Base-by-base conservation (phyloP, 1,284 basidiomycete species). In the Cystobasidium sp. region DNA sequence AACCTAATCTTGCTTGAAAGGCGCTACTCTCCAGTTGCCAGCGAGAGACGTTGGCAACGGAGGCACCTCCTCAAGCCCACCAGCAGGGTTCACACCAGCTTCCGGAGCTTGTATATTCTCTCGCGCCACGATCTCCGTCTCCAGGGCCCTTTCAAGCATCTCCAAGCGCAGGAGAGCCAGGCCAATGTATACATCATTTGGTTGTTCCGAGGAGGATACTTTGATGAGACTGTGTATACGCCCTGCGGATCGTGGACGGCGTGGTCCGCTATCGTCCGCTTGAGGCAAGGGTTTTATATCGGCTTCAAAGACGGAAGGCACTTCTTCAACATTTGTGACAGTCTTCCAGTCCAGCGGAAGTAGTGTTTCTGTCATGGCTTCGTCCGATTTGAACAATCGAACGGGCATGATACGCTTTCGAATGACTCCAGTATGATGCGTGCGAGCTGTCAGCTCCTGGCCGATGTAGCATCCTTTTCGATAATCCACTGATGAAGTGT, bases 381-480 rank as follows among this genome's bases (percentile, higher is more conserved):
- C 78, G 0, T 76, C 77, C 31, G 76, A 64, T 8, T 76, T 56
- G 56, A 75, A 80, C 6, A 92, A 82, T 6, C 85, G 80, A 0
- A 97, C 87, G 2, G 95, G 94, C 8, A 96, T 84, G 59, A 96
- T 90, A 20, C 97, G 89, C 83, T 99, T 99, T 73, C 97, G 87
- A 37, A 97, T 86, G 16, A 92, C 88, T 7, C 97, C 97, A 0
- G 92, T 97, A 81, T 97, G 94, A 82, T 97, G 96, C 24, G 96
- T 98, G 41, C 97, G 88, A 1, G 97, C 95, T 0, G 96, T 98
- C 52, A 99, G 85, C 80, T 99, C 97, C 84, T 99, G 97, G 3
- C 97, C 97, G 1, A 99, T 89, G 81, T 98, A 99, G 82, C 97
- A 99, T 6, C 97, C 97, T 84, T 99, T 99, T 63, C 92, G 86